Evolutionary conservation across 768 basidiomycete species (phyloP).

Genomic region (Peribolospora baueri): DNA sequence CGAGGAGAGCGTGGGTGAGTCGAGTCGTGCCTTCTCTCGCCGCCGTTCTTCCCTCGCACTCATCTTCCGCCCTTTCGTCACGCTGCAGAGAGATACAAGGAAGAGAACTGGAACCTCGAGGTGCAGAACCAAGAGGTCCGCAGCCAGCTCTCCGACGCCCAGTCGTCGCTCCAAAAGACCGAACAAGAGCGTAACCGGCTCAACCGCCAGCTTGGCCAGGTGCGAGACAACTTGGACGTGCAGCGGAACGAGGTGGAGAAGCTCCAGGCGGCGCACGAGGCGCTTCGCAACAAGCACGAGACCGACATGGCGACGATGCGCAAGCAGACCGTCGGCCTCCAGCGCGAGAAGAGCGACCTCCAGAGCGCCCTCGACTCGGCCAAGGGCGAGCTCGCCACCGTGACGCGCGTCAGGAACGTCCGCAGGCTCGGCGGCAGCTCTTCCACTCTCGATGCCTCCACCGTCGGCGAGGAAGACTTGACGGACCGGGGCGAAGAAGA

Average conservation of each 20-base stretch:
- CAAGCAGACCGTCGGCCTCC: constrained; percentile 60
- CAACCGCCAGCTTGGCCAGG: constrained; percentile 41
- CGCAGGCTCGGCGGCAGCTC: constrained; percentile 12
- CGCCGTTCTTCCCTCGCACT: neutral
- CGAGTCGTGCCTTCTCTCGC: neutral
- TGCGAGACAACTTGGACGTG: constrained; percentile 52
- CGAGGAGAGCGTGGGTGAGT: constrained; percentile 53
- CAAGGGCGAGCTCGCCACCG: constrained; percentile 37
- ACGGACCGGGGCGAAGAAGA: constrained; percentile 29
- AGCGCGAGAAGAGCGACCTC: constrained; percentile 78
- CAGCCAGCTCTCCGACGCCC: constrained; percentile 38
- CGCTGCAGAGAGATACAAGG: constrained; percentile 64
- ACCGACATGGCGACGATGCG: constrained; percentile 80
- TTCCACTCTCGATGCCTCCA: constrained; percentile 6
- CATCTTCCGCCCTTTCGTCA: neutral
- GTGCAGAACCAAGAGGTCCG: constrained; percentile 71
- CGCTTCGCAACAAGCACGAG: constrained; percentile 73
- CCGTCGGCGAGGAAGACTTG: constrained; percentile 31
- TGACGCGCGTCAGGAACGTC: constrained; percentile 1
- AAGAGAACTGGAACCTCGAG: constrained; percentile 98
- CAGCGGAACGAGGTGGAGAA: constrained; percentile 70
- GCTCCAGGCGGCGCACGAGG: constrained; percentile 35
- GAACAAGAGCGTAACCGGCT: constrained; percentile 66
- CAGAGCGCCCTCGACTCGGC: constrained; percentile 52
- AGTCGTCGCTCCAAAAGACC: constrained; percentile 39